Percentiles rank a stretch among this genome's conserved stretches.
Evolutionary conservation across 2,329 filamentous ascomycete species (phyloP).

Genomic region (Penicillium sp.): DNA sequence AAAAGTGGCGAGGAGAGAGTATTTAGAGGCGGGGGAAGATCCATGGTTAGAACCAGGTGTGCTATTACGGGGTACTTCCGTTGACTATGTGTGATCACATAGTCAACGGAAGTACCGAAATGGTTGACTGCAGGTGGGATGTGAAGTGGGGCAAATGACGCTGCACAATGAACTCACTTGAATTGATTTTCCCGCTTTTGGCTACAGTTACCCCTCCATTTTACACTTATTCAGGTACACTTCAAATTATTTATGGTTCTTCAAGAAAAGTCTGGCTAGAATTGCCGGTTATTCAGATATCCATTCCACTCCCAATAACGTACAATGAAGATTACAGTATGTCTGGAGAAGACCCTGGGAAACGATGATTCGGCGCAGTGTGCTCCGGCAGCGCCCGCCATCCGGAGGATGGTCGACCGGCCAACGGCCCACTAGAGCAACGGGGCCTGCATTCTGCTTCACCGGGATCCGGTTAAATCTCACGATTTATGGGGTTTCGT

Average conservation of each 20-base stretch:
- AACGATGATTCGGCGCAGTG: slow-evolving; percentile 28
- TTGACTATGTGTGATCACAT: slow-evolving; percentile 9
- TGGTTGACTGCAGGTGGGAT: slow-evolving; percentile 14
- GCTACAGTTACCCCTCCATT: neutral
- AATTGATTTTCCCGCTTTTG: neutral
- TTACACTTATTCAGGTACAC: neutral
- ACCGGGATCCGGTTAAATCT: slow-evolving; percentile 28
- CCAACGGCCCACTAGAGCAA: slow-evolving; percentile 24
- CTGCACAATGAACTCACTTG: slow-evolving; percentile 22
- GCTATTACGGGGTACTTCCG: slow-evolving; percentile 12
- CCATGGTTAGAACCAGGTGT: slow-evolving; percentile 13
- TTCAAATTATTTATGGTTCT: neutral
- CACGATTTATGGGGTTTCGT: slow-evolving; percentile 12
- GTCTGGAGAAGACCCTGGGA: neutral
- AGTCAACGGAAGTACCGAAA: slow-evolving; percentile 13
- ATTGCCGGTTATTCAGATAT: neutral
- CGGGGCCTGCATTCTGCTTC: slow-evolving; percentile 17
- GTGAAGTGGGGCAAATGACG: slow-evolving; percentile 26
- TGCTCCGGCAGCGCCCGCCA: slow-evolving; percentile 30
- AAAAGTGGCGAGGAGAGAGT: slow-evolving; percentile 22
- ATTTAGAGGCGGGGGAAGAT: slow-evolving; percentile 22
- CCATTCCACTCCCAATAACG: neutral
- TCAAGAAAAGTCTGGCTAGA: neutral
- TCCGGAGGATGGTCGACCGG: slow-evolving; percentile 30
- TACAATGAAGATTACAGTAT: neutral